Percentiles rank a stretch among this genome's conserved stretches.
Conservation (phyloP, 352 stramenopile genomes). For the Globisporangium barbulae region DNA sequence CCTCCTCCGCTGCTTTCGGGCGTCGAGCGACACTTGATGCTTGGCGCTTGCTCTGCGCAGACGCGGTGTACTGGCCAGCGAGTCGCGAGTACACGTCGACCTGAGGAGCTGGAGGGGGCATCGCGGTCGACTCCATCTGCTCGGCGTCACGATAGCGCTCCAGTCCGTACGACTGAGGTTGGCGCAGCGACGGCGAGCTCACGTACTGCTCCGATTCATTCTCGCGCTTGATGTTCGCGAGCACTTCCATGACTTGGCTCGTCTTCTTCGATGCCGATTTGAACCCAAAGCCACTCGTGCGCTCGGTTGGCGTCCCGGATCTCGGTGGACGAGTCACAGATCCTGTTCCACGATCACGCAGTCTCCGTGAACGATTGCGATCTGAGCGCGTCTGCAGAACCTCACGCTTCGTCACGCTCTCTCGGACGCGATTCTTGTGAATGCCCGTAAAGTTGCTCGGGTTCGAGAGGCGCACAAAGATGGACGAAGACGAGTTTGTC, state of each 20-base stretch:
- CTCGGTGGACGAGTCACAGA: slow-evolving; percentile 42
- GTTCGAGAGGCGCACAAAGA: slow-evolving; percentile 85
- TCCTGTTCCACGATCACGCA: slow-evolving; percentile 53
- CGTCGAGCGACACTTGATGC: slow-evolving; percentile 28
- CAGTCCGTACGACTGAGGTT: slow-evolving; percentile 39
- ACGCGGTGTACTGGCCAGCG: slow-evolving; percentile 78
- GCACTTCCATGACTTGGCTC: slow-evolving; percentile 73
- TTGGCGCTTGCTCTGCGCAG: slow-evolving; percentile 79
- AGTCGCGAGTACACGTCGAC: slow-evolving; percentile 80
- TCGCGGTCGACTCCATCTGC: slow-evolving; percentile 17
- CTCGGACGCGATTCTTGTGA: slow-evolving; percentile 81
- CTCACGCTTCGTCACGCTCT: slow-evolving; percentile 80
- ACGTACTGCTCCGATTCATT: slow-evolving; percentile 64
- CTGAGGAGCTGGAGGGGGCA: slow-evolving; percentile 54
- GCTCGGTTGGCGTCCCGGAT: slow-evolving; percentile 51
- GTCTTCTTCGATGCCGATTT: slow-evolving; percentile 57
- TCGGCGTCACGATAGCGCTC: slow-evolving; percentile 16
- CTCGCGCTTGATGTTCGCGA: slow-evolving; percentile 81
- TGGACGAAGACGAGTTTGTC: slow-evolving; percentile 38
- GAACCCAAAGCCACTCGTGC: slow-evolving; percentile 37
- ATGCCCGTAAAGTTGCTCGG: slow-evolving; percentile 88
- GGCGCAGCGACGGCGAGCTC: slow-evolving; percentile 38
- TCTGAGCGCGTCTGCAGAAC: slow-evolving; percentile 72
- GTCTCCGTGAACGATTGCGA: slow-evolving; percentile 62
- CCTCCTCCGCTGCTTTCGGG: slow-evolving; percentile 29